Evolutionary conservation across 1,284 basidiomycete genomes (phyloP), one percentile per base, ranked within the genome.

Genomic region (Ceratobasidium theobromae): DNA sequence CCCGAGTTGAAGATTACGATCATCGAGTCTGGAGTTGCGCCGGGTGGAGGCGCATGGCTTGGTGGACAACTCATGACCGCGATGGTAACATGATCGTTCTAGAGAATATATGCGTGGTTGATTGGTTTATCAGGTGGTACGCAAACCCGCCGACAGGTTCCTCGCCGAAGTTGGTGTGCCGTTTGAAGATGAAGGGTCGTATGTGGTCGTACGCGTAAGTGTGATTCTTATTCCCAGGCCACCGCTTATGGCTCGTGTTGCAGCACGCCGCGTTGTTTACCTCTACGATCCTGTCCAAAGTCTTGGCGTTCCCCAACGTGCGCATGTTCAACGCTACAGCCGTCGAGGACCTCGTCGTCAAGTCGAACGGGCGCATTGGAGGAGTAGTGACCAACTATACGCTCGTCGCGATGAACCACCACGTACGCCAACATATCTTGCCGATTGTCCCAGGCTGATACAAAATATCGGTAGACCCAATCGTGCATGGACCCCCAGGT

Each of bases 311-410:
- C 71, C 86, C 87, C 16, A 93, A 93, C 72, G 88, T 93, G 72
- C 74, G 88, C 67, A 75, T 87, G 75, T 82, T 89, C 81, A 90
- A 90, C 76, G 87, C 88, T 14, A 90, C 87, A 2, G 85, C 87
- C 8, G 87, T 89, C 30, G 88, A 91, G 74, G 89, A 91, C 74
- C 81, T 91, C 66, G 85, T 91, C 75, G 81, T 88, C 64, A 84
- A 83, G 70, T 78, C 80, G 51, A 87, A 88, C 76, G 86, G 89
- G 73, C 85, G 90, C 57, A 84, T 93, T 52, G 83, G 87, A n/a
- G 91, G 90, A 40, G 89, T 93, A 28, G 90, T 93, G 4, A 89
- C 88, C 64, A 93, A 93, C 81, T 93, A 88, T 88, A 91, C 88
- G 27, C 82, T 91, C 58, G 89, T 92, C 65, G 84, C 88, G 14